Conservation (phyloP, 2,329 filamentous ascomycete genomes). For the Neofusicoccum ribis region DNA sequence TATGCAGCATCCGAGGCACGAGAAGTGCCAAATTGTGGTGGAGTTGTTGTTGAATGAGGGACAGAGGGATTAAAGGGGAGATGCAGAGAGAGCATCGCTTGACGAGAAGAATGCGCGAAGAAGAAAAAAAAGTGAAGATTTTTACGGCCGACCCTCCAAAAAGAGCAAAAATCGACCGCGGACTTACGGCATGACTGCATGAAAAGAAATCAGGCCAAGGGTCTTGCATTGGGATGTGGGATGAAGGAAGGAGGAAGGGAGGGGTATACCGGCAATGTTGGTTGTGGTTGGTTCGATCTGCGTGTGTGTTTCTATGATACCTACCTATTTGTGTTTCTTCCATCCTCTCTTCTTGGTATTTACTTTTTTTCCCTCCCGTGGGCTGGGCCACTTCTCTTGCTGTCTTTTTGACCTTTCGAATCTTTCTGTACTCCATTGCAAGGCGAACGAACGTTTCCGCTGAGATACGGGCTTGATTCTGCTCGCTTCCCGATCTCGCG, state of each 20-base stretch:
- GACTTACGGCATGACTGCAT: no score
- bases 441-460: no score
- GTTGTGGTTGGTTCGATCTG: no score
- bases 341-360: background rate
- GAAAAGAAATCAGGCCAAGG: no score
- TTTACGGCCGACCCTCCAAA: no score
- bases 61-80: constrained; percentile 3
- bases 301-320: background rate
- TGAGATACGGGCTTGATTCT: no score
- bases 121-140: no score
- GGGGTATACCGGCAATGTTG: no score
- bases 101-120: background rate
- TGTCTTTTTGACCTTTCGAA: background rate
- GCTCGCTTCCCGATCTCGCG: no score
- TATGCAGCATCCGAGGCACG: constrained; percentile 89
- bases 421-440: background rate
- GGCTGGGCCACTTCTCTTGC: background rate
- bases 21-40: constrained; percentile 82
- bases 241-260: no score
- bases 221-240: background rate
- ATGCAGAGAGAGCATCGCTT: no score
- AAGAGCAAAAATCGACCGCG: no score
- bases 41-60: constrained; percentile 93
- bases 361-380: background rate
- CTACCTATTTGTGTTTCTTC: background rate